A percentile compares a stretch with the other conserved stretches of the same genome.
Evolutionary conservation across 73 alveolate genomes (phyloP).

Genomic region (Paramecium pentaurelia): DNA sequence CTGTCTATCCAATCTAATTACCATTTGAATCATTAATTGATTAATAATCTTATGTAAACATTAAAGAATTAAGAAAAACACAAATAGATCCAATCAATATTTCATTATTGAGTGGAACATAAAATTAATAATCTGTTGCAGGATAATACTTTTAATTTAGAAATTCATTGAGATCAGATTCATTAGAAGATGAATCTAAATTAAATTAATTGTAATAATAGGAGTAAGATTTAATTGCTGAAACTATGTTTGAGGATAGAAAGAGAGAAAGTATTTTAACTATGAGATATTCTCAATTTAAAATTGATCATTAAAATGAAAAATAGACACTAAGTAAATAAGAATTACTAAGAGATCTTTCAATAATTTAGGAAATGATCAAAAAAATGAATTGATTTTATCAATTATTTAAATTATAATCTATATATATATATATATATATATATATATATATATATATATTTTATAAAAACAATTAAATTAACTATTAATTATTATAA

Average conservation of each 20-base stretch:
- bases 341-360: background rate
- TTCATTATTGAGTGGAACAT: background rate
- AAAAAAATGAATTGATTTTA: background rate
- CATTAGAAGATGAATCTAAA: background rate
- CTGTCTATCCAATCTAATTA: background rate
- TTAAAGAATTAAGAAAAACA: background rate
- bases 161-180: background rate
- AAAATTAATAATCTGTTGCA: background rate
- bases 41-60: background rate
- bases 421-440: no score
- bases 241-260: conserved; percentile 11
- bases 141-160: background rate
- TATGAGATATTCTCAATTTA: conserved; percentile 1
- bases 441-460: no score
- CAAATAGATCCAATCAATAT: conserved; percentile 13
- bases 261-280: background rate
- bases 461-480: background rate
- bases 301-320: background rate
- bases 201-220: background rate
- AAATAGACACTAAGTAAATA: background rate
- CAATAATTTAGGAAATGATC: background rate
- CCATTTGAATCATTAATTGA: conserved; percentile 19
- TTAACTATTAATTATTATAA: background rate
- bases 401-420: background rate
- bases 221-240: background rate